Conservation (phyloP, 345 rosid genomes). For the rapeseed (Brassica napus) region DNA sequence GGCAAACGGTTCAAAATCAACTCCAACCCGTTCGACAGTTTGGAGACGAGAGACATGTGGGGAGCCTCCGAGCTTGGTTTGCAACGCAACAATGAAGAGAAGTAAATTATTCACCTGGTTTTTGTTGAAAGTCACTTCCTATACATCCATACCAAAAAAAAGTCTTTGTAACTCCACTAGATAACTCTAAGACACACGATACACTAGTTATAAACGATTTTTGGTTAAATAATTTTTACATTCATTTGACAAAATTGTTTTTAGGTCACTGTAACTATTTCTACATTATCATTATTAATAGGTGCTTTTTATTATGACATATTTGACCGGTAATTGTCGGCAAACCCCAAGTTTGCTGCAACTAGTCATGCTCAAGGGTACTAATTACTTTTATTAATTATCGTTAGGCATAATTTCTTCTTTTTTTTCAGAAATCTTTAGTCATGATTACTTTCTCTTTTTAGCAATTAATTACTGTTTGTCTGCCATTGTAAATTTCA, state of each 20-base stretch:
- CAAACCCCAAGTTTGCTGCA: conserved; percentile 38
- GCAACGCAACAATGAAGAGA: not conserved
- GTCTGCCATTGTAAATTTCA: conserved; percentile 36
- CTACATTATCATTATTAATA: not conserved
- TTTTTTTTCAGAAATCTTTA: not conserved
- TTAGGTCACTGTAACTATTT: not conserved
- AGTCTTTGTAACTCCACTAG: not conserved
- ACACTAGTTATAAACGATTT: not conserved
- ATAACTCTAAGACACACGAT: not conserved
- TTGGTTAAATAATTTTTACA: not conserved
- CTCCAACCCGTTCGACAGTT: too few relatives aligned
- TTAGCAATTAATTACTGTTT: conserved; percentile 30
- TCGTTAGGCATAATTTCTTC: conserved; percentile 14
- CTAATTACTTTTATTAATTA: conserved; percentile 29
- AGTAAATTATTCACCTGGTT: not conserved
- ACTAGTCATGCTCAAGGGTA: conserved; percentile 33
- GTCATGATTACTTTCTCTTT: conserved; percentile 26
- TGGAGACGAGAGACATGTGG: too few relatives aligned
- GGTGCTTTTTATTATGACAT: conserved; percentile 8
- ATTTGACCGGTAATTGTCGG: conserved; percentile 37
- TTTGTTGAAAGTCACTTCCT: too few relatives aligned
- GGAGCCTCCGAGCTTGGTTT: not conserved
- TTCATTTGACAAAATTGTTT: not conserved
- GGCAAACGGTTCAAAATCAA: too few relatives aligned
- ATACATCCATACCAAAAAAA: too few relatives aligned